Evolutionary conservation across 306 rosid genomes (phyloP).

Genomic region (Dalbergia oliveri): DNA sequence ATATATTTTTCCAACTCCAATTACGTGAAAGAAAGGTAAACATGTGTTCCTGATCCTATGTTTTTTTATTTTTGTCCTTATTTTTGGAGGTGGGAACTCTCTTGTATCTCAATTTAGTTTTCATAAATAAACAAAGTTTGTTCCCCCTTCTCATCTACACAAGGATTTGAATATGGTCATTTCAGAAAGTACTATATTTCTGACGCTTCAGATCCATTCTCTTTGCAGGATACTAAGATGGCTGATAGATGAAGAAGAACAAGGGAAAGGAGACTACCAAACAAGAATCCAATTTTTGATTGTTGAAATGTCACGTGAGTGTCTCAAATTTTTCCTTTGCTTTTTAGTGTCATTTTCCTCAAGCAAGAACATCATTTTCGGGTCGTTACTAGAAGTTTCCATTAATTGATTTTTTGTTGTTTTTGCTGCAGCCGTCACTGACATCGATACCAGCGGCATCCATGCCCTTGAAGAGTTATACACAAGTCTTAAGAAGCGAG

Average conservation of each 20-base stretch:
- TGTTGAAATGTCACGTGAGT: conserved; percentile 95
- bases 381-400: neutral
- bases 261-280: conserved; percentile 54
- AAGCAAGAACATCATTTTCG: conserved; percentile 23
- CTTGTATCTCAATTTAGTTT: neutral
- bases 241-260: conserved; percentile 83
- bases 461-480: conserved; percentile 90
- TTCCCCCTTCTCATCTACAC: conserved; percentile 1
- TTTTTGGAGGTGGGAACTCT: neutral
- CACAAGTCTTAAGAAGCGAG: conserved; percentile 78
- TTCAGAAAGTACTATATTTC: neutral
- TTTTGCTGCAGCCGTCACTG: conserved; percentile 78
- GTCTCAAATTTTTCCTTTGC: neutral
- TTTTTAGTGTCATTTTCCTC: conserved; percentile 15
- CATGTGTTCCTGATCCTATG: conserved; percentile 35
- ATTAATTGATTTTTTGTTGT: neutral
- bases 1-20: conserved; percentile 95
- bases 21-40: conserved; percentile 89
- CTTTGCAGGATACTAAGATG: conserved; percentile 84
- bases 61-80: neutral
- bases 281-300: conserved; percentile 77
- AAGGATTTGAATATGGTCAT: neutral
- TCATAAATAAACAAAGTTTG: neutral
- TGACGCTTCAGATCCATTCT: conserved; percentile 33
- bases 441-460: conserved; percentile 95